phyloP scores from a whole-genome alignment of 2,329 filamentous ascomycete species.

The Davidsoniella australis region DNA sequence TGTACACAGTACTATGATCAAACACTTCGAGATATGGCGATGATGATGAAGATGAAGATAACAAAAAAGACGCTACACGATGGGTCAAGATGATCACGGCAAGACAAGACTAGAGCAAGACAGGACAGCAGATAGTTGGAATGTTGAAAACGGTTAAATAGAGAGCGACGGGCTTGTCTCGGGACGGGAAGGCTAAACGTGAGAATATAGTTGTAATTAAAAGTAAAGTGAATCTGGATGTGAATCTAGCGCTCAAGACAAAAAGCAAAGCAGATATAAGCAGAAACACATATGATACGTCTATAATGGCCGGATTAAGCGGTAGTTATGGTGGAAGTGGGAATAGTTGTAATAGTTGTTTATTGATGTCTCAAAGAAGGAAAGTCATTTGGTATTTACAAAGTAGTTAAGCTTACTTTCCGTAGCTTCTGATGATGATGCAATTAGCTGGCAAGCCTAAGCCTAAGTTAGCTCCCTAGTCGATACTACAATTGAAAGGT shows the following conservation, averaged over 20 bases:
- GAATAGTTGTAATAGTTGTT: neutral
- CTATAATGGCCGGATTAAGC: neutral
- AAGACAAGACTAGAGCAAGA: neutral
- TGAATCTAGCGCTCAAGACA: neutral
- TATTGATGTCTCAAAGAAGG: neutral
- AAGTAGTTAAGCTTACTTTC: too few relatives aligned
- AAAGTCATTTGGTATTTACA: too few relatives aligned
- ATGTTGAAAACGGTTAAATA: neutral
- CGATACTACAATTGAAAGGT: too few relatives aligned
- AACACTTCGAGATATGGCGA: neutral
- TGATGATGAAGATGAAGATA: neutral
- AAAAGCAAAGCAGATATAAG: neutral
- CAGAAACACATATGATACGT: neutral
- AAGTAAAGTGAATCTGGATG: neutral
- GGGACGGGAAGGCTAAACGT: too few relatives aligned
- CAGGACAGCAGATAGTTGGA: neutral
- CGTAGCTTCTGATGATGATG: too few relatives aligned
- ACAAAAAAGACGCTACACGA: neutral
- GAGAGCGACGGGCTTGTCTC: neutral
- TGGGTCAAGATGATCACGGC: neutral
- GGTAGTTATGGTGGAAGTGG: neutral
- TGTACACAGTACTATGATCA: neutral
- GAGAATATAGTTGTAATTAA: too few relatives aligned
- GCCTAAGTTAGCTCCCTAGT: neutral
- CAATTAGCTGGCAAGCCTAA: too few relatives aligned